Evolutionary conservation across 768 basidiomycete species (phyloP).

Genomic region (Boletus fagicola): DNA sequence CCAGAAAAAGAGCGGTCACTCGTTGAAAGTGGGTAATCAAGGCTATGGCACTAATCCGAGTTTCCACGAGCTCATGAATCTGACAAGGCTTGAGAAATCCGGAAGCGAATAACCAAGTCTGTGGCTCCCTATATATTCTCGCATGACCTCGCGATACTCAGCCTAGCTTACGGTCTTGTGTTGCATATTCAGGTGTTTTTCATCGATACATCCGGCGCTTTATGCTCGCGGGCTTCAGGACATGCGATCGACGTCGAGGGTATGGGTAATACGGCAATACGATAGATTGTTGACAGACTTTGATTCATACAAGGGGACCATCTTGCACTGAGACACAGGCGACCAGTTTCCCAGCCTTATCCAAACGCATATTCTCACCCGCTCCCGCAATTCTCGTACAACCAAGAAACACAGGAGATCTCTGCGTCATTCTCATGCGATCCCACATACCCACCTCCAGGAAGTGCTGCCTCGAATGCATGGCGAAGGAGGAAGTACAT

Average conservation of each 20-base stretch:
- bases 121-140: conserved; percentile 5
- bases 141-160: background rate
- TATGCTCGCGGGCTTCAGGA: conserved; percentile 77
- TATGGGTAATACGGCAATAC: conserved; percentile 26
- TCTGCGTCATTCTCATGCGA: conserved; percentile 58
- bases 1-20: conserved; percentile 72
- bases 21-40: conserved; percentile 61
- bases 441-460: conserved; percentile 55
- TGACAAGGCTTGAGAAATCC: conserved; percentile 61
- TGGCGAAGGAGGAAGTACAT: conserved; percentile 65
- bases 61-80: conserved; percentile 13
- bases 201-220: conserved; percentile 70
- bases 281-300: conserved; percentile 6
- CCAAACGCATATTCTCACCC: conserved; percentile 79
- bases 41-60: background rate
- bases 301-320: conserved; percentile 46
- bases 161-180: background rate
- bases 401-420: conserved; percentile 54
- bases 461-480: conserved; percentile 34
- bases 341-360: conserved; percentile 72
- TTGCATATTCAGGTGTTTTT: conserved; percentile 66
- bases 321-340: conserved; percentile 72
- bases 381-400: conserved; percentile 67
- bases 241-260: conserved; percentile 83
- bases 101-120: conserved; percentile 71